These are phyloP conservation scores for Carex pumila DNA, from an alignment of 176 grass and related monocot species.

Conservation along the genomic window DNA sequence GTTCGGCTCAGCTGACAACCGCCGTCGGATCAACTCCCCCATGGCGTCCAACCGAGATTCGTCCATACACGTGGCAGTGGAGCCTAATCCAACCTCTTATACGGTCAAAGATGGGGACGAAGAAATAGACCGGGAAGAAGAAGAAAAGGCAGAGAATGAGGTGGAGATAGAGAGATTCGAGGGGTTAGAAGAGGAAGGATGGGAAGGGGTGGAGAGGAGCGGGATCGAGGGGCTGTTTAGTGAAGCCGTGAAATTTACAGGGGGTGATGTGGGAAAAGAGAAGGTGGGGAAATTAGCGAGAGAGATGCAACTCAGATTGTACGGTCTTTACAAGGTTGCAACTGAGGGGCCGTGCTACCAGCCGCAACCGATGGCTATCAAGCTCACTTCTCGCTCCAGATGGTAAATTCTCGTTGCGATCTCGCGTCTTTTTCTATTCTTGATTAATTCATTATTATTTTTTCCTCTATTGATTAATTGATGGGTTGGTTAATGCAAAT, in stretches of 20 bases:
- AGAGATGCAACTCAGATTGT: slow-evolving; percentile 23
- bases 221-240: slow-evolving; percentile 35
- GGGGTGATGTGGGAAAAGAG: slow-evolving; percentile 30
- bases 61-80: neutral
- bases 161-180: slow-evolving; percentile 14
- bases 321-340: slow-evolving; percentile 33
- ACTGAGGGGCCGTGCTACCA: slow-evolving; percentile 41
- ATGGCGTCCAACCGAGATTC: neutral
- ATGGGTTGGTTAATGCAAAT: neutral
- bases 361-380: slow-evolving; percentile 33
- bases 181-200: slow-evolving; percentile 12
- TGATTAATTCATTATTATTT: neutral
- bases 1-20: neutral
- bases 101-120: neutral
- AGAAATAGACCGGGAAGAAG: slow-evolving; percentile 7
- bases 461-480: neutral
- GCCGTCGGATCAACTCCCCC: neutral
- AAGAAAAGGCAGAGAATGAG: slow-evolving; percentile 1
- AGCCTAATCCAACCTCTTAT: neutral
- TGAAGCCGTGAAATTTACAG: slow-evolving; percentile 24
- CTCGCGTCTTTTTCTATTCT: neutral
- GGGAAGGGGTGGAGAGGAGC: slow-evolving; percentile 26
- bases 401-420: slow-evolving; percentile 18
- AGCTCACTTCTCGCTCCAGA: slow-evolving; percentile 35
- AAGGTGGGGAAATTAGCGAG: slow-evolving; percentile 14